phyloP scores from a whole-genome alignment of 257 asterid genomes.

The Solanum boliviense region DNA sequence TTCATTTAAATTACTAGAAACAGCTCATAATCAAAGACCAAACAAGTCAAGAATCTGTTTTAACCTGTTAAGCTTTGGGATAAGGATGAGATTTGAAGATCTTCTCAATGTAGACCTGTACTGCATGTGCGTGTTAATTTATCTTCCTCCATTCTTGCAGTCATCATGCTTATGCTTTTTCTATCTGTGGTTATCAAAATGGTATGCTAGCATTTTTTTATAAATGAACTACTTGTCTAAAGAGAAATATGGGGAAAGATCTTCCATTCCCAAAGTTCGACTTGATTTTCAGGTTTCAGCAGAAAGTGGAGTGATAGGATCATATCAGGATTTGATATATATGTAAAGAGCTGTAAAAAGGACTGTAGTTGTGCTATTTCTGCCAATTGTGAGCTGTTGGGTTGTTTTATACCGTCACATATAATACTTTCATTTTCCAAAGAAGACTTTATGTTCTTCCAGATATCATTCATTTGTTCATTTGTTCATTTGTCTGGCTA shows the following conservation, averaged over 20 bases:
- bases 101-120: not conserved
- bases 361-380: not conserved
- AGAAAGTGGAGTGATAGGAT: not conserved
- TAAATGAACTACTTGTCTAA: not conserved
- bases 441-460: not conserved
- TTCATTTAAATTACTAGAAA: not conserved
- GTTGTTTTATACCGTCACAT: not conserved
- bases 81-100: not conserved
- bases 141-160: not conserved
- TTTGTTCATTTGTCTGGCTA: not conserved
- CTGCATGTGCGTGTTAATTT: not conserved
- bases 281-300: not conserved
- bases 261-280: not conserved
- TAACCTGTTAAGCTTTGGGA: not conserved
- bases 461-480: not conserved
- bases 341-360: not conserved
- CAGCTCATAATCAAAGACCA: not conserved
- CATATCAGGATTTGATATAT: not conserved
- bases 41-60: not conserved
- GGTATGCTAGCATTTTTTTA: not conserved
- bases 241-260: not conserved
- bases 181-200: not conserved
- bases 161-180: not conserved
- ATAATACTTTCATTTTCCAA: not conserved
- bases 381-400: not conserved